Evolutionary conservation across 1,284 basidiomycete species (phyloP), one percentile per base, ranked within the genome.

Genomic region (Amylostereum areolatum): DNA sequence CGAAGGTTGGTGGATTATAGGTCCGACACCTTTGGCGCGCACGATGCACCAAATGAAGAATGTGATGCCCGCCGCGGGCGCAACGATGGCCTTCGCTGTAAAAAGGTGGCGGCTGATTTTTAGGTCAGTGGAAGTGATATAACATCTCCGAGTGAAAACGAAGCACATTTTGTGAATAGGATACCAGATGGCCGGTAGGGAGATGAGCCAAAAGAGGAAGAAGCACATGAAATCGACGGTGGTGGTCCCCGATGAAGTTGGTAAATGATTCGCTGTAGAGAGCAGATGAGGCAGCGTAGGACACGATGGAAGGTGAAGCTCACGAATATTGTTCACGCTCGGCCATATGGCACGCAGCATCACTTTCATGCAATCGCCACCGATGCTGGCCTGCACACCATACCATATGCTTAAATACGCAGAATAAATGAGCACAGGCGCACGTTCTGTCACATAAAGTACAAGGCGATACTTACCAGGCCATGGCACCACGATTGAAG

Each of bases 121-220:
- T 18, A 18, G 18, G 18, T 18, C 18, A 18, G 18, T 18, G 2
- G 11, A 28, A n/a, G 35, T 39, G 33, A 42, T 5, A 24, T 27
- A 28, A 44, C 7, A 45, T 49, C 28, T 3, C 18, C 27, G 43
- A 43, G 37, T 40, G 48, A 48, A 51, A 53, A 56, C 35, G 18
- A 33, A 66, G 51, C 58, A 82, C 81, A 92, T 83, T 63, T 86
- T 79, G 70, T 91, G 86, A 40, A 91, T 81, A 3, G 86, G 86
- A 51, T 90, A 83, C 81, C 81, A 89, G 54, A 92, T 85, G 28
- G 83, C 80, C 3, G 89, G 86, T 9, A 93, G 72, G 32, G 82
- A 87, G 48, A 92, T 74, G 39, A 92, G 68, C 81, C 88, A 92
- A 72, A 92, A 95, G 53, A 95, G 71, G 73, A 93, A 85, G 77